phyloP scores from a whole-genome alignment of 768 basidiomycete species.

The Mycena olivaceomarginata region DNA sequence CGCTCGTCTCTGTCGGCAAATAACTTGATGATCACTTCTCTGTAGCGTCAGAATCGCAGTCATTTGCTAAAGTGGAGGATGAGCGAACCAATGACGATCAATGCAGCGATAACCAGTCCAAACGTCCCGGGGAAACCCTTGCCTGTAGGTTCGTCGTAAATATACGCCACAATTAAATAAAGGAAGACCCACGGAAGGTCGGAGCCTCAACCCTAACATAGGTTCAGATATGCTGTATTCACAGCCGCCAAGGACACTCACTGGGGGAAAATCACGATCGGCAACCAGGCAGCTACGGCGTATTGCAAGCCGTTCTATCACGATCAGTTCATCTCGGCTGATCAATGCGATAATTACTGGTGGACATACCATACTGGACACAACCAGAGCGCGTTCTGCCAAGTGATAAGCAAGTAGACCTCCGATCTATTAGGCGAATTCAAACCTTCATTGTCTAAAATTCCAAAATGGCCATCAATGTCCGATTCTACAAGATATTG shows the following conservation, averaged over 20 bases:
- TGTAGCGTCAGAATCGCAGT: slow-evolving; percentile 13
- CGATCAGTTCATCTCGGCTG: background rate
- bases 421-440: background rate
- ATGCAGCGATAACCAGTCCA: slow-evolving; percentile 50
- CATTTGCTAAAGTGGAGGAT: background rate
- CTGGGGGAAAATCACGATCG: slow-evolving; percentile 53
- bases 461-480: slow-evolving; percentile 22
- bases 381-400: slow-evolving; percentile 48
- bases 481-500: no score
- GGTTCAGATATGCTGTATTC: background rate
- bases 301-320: slow-evolving; percentile 49
- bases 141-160: background rate
- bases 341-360: background rate
- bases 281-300: slow-evolving; percentile 50
- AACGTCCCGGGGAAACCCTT: slow-evolving; percentile 51
- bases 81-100: slow-evolving; percentile 44
- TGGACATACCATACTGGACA: slow-evolving; percentile 45
- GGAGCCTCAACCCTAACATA: slow-evolving; percentile 32
- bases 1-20: slow-evolving; percentile 48
- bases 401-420: background rate
- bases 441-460: slow-evolving; percentile 46
- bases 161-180: background rate
- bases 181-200: slow-evolving; percentile 37
- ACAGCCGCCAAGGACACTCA: slow-evolving; percentile 19
- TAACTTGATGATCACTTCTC: slow-evolving; percentile 48